Evolutionary conservation across 768 basidiomycete genomes (phyloP).

Genomic region (Mycena vulgaris): DNA sequence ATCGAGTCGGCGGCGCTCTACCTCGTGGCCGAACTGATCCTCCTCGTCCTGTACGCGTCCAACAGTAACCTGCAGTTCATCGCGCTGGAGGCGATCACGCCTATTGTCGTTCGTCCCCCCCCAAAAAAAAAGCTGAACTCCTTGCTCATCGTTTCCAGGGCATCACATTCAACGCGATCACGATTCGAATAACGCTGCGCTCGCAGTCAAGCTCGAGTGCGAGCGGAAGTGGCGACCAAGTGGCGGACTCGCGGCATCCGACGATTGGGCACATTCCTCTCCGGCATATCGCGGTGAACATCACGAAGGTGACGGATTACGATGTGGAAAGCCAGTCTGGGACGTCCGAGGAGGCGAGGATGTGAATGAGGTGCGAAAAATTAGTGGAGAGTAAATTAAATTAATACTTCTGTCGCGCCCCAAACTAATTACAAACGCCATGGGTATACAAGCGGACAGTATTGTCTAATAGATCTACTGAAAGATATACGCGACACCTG

Average conservation of each 20-base stretch:
- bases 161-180: constrained; percentile 45
- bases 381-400: too few relatives aligned
- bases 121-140: not conserved
- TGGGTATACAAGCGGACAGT: too few relatives aligned
- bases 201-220: not conserved
- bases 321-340: constrained; percentile 13
- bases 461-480: too few relatives aligned
- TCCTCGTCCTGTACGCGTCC: constrained; percentile 37
- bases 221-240: not conserved
- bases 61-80: constrained; percentile 42
- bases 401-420: too few relatives aligned
- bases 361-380: too few relatives aligned
- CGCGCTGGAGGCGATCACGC: constrained; percentile 34
- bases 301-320: not conserved
- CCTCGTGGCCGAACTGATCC: constrained; percentile 33
- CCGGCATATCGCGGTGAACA: not conserved
- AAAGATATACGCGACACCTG: too few relatives aligned
- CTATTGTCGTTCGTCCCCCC: constrained; percentile 28
- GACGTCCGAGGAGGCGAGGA: too few relatives aligned
- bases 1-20: constrained; percentile 41
- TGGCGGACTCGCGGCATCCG: not conserved
- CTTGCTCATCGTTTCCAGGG: constrained; percentile 24
- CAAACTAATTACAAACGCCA: too few relatives aligned
- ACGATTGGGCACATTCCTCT: not conserved
- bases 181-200: constrained; percentile 40